phyloP scores from a whole-genome alignment of 306 rosid species.

The Rosa multiflora region DNA sequence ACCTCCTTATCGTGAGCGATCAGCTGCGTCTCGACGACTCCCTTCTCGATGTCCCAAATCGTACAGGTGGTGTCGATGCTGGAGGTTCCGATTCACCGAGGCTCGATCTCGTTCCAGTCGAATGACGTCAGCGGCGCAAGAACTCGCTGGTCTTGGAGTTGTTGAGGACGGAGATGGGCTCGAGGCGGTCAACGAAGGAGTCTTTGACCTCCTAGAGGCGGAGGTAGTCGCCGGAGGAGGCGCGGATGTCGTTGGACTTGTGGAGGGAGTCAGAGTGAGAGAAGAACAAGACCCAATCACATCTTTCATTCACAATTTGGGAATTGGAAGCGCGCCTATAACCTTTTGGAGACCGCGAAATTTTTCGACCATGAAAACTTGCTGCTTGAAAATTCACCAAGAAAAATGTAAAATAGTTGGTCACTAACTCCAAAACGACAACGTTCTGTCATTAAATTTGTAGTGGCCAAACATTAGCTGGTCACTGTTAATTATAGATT shows the following conservation, averaged over 20 bases:
- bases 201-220: constrained; percentile 94
- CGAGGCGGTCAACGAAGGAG: constrained; percentile 35
- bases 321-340: no score
- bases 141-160: constrained; percentile 83
- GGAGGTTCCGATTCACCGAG: constrained; percentile 79
- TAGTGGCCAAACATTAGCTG: no score
- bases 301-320: no score
- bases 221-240: constrained; percentile 95
- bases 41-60: constrained; percentile 80
- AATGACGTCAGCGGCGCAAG: constrained; percentile 90
- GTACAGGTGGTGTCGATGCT: constrained; percentile 97
- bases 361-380: no score
- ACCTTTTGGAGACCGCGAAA: no score
- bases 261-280: constrained; percentile 26
- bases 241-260: constrained; percentile 59
- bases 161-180: constrained; percentile 69
- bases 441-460: no score
- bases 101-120: constrained; percentile 95
- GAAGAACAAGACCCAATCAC: no score
- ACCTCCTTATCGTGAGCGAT: constrained; percentile 99
- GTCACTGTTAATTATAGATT: no score
- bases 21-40: constrained; percentile 85
- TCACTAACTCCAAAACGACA: no score
- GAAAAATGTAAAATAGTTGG: no score
- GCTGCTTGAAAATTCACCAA: no score